Base-by-base conservation (phyloP, 208 protist species). In the Eutreptiella sp. region DNA sequence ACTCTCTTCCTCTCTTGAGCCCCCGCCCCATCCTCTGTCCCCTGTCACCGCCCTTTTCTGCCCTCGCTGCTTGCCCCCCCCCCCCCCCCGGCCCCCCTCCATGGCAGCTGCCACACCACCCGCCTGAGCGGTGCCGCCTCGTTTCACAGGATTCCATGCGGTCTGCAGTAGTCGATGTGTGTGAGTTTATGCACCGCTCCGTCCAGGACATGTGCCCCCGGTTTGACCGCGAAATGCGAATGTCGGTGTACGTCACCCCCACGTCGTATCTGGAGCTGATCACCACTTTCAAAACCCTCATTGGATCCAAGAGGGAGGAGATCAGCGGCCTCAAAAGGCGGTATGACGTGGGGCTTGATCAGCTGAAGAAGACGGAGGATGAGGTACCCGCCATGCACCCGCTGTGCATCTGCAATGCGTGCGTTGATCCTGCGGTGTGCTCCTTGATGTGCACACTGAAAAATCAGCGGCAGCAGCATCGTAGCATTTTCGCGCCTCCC, bases 211-310 rank as follows among this genome's bases (percentile, higher is more conserved):
- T 93, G 29, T 79, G 88, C 9, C 66, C 47, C 21, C 45, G 53
- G 9, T 96, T 95, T 73, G 67, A 90, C 16, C 64, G 72, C 9
- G 88, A 97, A 70, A 64, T 87, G 9, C 77, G 88, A 5, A 83
- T 89, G 60, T 73, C 88, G 66, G 81, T 82, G 38, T 94, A 96
- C 74, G 90, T 97, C 21, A 97, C 94, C 2, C 94, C 94, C 2
- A 95, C 89, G 7, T 94, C 88, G 0, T 97, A 97, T 68, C 73
- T 97, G 9, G 90, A 95, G 67, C 73, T 97, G 2, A 77, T 97
- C 45, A 83, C 72, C 27, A 89, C 87, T 4, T 96, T 96, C 76
- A 75, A 64, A 7, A 75, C 75, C 11, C 72, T 97, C 46, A 75
- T 97, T 39, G 61, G 68, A 28, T 72, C 79, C 38, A 87, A 85